These are phyloP conservation scores for Ciborinia camelliae DNA, from an alignment of 2,329 filamentous ascomycete genomes.

Conservation along the genomic window DNA sequence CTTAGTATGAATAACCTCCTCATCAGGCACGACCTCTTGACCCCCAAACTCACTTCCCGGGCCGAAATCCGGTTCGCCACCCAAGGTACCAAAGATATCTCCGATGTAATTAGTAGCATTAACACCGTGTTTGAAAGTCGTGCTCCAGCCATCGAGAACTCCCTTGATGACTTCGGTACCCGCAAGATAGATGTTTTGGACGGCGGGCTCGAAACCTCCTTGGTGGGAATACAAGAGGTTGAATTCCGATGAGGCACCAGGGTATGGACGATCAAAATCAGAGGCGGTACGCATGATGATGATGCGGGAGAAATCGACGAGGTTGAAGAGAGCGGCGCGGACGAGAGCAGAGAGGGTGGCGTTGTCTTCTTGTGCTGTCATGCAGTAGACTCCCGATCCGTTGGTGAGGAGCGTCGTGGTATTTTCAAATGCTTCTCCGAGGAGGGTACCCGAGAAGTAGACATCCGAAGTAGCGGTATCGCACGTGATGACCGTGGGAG, in stretches of 20 bases:
- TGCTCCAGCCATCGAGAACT: slow-evolving; percentile 59
- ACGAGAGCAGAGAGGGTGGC: slow-evolving; percentile 64
- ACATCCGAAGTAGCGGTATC: slow-evolving; percentile 69
- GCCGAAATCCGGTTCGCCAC: slow-evolving; percentile 62
- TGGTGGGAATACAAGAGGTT: slow-evolving; percentile 60
- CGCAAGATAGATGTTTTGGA: slow-evolving; percentile 64
- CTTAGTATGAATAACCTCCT: not conserved
- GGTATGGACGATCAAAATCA: slow-evolving; percentile 68
- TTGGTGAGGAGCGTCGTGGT: slow-evolving; percentile 64
- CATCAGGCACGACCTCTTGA: not conserved
- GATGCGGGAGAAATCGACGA: slow-evolving; percentile 63
- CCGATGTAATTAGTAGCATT: slow-evolving; percentile 58
- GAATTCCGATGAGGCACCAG: slow-evolving; percentile 51
- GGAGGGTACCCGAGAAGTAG: slow-evolving; percentile 61
- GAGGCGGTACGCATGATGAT: slow-evolving; percentile 67
- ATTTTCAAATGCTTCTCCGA: slow-evolving; percentile 63
- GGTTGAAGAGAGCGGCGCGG: slow-evolving; percentile 49
- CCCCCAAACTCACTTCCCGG: slow-evolving; percentile 32
- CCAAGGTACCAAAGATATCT: slow-evolving; percentile 66
- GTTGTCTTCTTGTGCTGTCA: slow-evolving; percentile 71
- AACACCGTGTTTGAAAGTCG: slow-evolving; percentile 51
- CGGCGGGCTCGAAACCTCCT: slow-evolving; percentile 60
- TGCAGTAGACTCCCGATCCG: slow-evolving; percentile 64
- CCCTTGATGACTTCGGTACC: slow-evolving; percentile 59
- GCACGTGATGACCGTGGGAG: slow-evolving; percentile 59